Conservation (phyloP, 2,329 filamentous ascomycete species). For the Zasmidium citrigriseum region DNA sequence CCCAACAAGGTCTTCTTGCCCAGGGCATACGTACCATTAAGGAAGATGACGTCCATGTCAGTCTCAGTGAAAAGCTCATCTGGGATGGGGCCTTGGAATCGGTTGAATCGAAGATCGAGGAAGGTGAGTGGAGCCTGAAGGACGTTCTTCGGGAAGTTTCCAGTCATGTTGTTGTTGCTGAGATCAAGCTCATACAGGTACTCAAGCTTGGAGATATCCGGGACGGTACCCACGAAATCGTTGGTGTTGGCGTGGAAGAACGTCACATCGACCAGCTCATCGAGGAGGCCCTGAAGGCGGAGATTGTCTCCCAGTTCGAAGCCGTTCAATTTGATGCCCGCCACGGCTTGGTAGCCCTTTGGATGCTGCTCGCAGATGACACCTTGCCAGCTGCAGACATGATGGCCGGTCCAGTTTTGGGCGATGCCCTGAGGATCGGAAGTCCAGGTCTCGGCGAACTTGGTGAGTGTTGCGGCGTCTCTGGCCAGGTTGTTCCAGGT, state of each 20-base stretch:
- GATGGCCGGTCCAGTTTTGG: slow-evolving; percentile 9
- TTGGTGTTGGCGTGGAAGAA: slow-evolving; percentile 19
- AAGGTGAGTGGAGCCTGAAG: slow-evolving; percentile 10
- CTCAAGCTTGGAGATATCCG: slow-evolving; percentile 11
- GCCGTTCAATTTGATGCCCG: slow-evolving; percentile 12
- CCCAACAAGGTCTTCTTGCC: too few relatives aligned
- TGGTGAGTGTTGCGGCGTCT: slow-evolving; percentile 9
- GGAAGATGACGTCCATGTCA: slow-evolving; percentile 14
- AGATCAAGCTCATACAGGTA: slow-evolving; percentile 17
- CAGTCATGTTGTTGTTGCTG: slow-evolving; percentile 14
- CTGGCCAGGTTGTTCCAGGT: slow-evolving; percentile 3
- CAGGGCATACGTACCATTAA: too few relatives aligned
- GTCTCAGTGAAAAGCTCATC: slow-evolving; percentile 11
- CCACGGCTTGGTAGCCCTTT: slow-evolving; percentile 8
- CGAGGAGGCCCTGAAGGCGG: slow-evolving; percentile 7
- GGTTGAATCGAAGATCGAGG: slow-evolving; percentile 19
- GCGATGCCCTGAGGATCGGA: slow-evolving; percentile 9
- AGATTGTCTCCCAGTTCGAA: slow-evolving; percentile 7
- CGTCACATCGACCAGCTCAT: slow-evolving; percentile 12
- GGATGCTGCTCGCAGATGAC: slow-evolving; percentile 7
- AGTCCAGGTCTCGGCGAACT: slow-evolving; percentile 15
- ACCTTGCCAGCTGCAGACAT: slow-evolving; percentile 12
- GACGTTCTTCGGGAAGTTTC: slow-evolving; percentile 9
- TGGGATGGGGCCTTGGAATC: slow-evolving; percentile 11
- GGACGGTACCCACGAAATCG: slow-evolving; percentile 13